Evolutionary conservation across 129 eudicot genomes (phyloP).

Genomic region (Flaveria robusta): DNA sequence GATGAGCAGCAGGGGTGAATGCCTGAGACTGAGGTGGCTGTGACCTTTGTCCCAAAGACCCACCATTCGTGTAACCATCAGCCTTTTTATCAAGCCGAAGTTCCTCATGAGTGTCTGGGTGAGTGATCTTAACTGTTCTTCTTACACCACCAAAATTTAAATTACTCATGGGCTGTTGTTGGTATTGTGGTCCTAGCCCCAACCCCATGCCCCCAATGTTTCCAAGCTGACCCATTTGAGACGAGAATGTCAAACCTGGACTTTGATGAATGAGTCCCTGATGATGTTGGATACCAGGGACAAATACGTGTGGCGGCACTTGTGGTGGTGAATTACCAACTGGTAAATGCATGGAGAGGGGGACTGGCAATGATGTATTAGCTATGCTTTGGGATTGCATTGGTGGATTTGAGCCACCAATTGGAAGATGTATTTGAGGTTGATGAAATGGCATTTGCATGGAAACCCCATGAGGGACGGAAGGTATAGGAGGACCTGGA

Average conservation of each 20-base stretch:
- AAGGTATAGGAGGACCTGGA: constrained; percentile 43
- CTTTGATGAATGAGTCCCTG: constrained; percentile 75
- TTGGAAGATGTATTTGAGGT: constrained; percentile 52
- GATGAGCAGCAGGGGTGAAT: constrained; percentile 42
- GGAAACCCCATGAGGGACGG: constrained; percentile 30
- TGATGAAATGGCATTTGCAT: constrained; percentile 66
- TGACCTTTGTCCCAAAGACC: constrained; percentile 44
- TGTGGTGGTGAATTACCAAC: constrained; percentile 55
- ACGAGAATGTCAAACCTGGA: constrained; percentile 52
- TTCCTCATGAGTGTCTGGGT: constrained; percentile 84
- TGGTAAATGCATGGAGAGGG: constrained; percentile 57
- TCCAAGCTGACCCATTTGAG: constrained; percentile 60
- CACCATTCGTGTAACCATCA: constrained; percentile 17
- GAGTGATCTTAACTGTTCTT: constrained; percentile 76
- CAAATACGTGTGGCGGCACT: constrained; percentile 56
- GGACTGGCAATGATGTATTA: constrained; percentile 36
- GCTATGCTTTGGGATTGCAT: constrained; percentile 66
- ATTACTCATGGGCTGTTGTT: constrained; percentile 41
- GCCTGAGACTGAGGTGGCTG: constrained; percentile 64
- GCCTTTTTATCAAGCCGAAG: constrained; percentile 48
- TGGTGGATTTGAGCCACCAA: constrained; percentile 63
- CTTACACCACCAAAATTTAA: constrained; percentile 39
- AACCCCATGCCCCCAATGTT: constrained; percentile 56
- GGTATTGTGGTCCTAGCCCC: constrained; percentile 49
- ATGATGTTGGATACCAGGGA: constrained; percentile 64